These are phyloP conservation scores for Mangifera indica DNA, from an alignment of 345 rosid genomes.

Conservation along the genomic window DNA sequence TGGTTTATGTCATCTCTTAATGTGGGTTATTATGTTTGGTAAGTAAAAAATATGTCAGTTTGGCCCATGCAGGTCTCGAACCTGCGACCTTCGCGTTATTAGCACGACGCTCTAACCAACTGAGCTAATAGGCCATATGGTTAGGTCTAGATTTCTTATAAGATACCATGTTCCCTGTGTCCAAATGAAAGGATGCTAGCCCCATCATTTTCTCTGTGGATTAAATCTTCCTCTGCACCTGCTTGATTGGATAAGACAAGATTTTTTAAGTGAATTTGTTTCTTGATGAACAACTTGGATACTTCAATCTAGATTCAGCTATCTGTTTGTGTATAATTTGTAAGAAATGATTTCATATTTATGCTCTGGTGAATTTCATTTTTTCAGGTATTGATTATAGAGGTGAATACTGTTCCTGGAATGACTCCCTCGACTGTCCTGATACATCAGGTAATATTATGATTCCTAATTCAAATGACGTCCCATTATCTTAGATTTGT, in stretches of 20 bases:
- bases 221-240: not conserved
- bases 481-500: not conserved
- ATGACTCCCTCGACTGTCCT: conserved; percentile 95
- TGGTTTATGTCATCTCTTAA: not conserved
- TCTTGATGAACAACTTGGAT: conserved; percentile 2
- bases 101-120: conserved; percentile 96
- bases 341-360: too few species aligned
- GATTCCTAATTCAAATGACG: not conserved
- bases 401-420: conserved; percentile 94
- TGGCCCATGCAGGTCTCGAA: conserved; percentile 80
- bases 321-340: too few species aligned
- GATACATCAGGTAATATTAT: conserved; percentile 76
- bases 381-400: conserved; percentile 75
- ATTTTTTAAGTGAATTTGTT: not conserved
- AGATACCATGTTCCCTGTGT: not conserved
- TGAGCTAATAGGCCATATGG: conserved; percentile 69
- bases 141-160: not conserved
- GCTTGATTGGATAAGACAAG: not conserved
- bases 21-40: not conserved
- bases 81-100: conserved; percentile 93
- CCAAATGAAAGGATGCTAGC: not conserved
- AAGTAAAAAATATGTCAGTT: too few species aligned
- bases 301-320: too few species aligned
- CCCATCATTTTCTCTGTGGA: not conserved
- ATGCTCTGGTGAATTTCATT: not conserved